These are phyloP conservation scores for Saccharomycopsis oosterbeekiorum DNA, from an alignment of 805 yeast genomes.

Conservation along the genomic window DNA sequence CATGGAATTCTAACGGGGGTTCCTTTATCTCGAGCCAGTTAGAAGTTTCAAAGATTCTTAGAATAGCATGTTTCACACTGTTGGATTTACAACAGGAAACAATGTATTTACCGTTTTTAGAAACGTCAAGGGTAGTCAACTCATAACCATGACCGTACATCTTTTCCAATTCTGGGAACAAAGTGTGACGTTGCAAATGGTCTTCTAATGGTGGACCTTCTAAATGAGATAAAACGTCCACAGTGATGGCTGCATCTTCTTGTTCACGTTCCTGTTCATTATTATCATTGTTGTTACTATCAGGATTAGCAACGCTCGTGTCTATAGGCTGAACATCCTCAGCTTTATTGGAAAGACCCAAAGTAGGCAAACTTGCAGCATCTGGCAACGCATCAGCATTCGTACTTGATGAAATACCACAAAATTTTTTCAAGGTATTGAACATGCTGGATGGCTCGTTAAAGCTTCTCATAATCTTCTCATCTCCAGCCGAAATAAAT, in stretches of 20 bases:
- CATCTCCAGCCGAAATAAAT: slow-evolving; percentile 94
- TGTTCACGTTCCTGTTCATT: slow-evolving; percentile 23
- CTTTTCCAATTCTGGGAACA: slow-evolving; percentile 94
- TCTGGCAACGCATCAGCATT: slow-evolving; percentile 47
- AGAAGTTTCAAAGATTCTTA: slow-evolving; percentile 58
- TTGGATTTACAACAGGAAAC: slow-evolving; percentile 94
- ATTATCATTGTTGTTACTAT: slow-evolving; percentile 27
- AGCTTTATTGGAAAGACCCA: slow-evolving; percentile 90
- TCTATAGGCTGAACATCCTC: slow-evolving; percentile 27
- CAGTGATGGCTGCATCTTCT: slow-evolving; percentile 31
- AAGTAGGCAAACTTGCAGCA: slow-evolving; percentile 82
- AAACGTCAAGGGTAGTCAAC: slow-evolving; percentile 64
- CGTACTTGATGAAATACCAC: slow-evolving; percentile 30
- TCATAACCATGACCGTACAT: slow-evolving; percentile 98
- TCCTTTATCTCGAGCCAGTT: slow-evolving; percentile 56
- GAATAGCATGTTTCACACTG: slow-evolving; percentile 71
- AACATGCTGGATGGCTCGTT: slow-evolving; percentile 79
- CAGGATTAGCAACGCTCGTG: slow-evolving; percentile 29
- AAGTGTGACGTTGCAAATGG: slow-evolving; percentile 78
- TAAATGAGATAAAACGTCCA: slow-evolving; percentile 38
- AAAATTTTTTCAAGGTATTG: slow-evolving; percentile 43
- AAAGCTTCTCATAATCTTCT: slow-evolving; percentile 81
- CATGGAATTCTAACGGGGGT: slow-evolving; percentile 50
- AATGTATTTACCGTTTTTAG: slow-evolving; percentile 50
- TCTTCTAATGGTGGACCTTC: slow-evolving; percentile 76